These are phyloP conservation scores for Triadica sebifera DNA, from an alignment of 345 rosid species.

Conservation along the genomic window DNA sequence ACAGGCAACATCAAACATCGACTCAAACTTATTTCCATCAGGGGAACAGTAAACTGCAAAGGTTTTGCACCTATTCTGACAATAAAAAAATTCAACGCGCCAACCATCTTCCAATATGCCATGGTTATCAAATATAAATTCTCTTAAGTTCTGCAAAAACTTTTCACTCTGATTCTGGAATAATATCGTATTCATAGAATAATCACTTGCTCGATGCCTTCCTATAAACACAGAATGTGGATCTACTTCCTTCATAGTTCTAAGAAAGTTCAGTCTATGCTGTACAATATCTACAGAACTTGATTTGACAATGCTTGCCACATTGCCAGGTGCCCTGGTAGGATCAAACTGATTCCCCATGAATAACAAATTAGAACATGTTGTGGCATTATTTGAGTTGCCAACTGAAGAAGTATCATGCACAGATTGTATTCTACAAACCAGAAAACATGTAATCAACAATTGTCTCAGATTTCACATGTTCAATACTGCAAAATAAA, in stretches of 20 bases:
- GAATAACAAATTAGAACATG: slow-evolving; percentile 14
- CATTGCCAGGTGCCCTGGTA: slow-evolving; percentile 11
- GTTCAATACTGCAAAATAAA: neutral
- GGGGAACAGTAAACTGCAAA: slow-evolving; percentile 22
- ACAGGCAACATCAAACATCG: slow-evolving; percentile 32
- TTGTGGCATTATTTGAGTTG: slow-evolving; percentile 1
- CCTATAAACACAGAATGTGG: neutral
- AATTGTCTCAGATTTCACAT: slow-evolving; percentile 3
- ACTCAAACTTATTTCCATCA: slow-evolving; percentile 30
- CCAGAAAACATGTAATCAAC: slow-evolving; percentile 16
- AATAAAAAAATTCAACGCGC: slow-evolving; percentile 20
- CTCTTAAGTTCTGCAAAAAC: slow-evolving; percentile 17
- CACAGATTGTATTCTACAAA: slow-evolving; percentile 22
- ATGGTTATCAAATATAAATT: slow-evolving; percentile 16
- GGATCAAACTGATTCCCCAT: slow-evolving; percentile 14
- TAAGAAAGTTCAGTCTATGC: slow-evolving; percentile 5
- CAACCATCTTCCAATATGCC: slow-evolving; percentile 21
- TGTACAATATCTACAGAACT: slow-evolving; percentile 14
- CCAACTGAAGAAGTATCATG: slow-evolving; percentile 11
- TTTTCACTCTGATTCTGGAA: slow-evolving; percentile 15
- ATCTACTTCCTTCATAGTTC: slow-evolving; percentile 17
- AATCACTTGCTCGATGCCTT: slow-evolving; percentile 16
- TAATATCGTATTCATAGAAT: neutral
- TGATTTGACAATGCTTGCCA: slow-evolving; percentile 1
- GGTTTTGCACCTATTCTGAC: slow-evolving; percentile 18